phyloP scores from a whole-genome alignment of 345 rosid genomes.

The Eutrema yunnanense region DNA sequence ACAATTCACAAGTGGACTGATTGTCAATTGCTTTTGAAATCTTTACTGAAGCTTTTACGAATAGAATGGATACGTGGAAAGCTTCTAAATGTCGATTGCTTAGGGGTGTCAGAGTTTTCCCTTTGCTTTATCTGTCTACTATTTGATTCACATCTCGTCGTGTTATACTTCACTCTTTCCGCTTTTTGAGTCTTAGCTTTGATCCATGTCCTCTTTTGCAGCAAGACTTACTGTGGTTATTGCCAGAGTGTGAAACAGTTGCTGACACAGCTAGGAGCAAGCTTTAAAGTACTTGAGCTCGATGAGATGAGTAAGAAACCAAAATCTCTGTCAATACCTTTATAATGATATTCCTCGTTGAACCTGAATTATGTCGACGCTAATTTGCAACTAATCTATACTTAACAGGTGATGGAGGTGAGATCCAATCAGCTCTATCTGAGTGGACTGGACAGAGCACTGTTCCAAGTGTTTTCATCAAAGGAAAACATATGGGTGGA shows the following conservation, averaged over 20 bases:
- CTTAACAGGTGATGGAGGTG: slow-evolving; percentile 23
- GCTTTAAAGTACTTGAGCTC: slow-evolving; percentile 24
- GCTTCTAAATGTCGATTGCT: not conserved
- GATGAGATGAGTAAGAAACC: slow-evolving; percentile 25
- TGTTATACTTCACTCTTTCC: not conserved
- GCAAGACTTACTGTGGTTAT: slow-evolving; percentile 65
- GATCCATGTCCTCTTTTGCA: slow-evolving; percentile 22
- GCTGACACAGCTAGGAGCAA: slow-evolving; percentile 24
- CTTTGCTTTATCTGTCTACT: not conserved
- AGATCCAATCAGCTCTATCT: slow-evolving; percentile 42
- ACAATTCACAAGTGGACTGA: too few species aligned
- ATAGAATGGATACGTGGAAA: not conserved
- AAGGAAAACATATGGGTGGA: slow-evolving; percentile 62
- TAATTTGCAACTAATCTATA: not conserved
- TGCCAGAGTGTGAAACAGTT: slow-evolving; percentile 34
- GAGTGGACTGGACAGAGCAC: slow-evolving; percentile 63
- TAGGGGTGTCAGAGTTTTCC: too few species aligned
- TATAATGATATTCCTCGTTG: too few species aligned
- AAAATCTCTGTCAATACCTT: not conserved
- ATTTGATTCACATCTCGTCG: not conserved
- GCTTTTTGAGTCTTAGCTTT: not conserved
- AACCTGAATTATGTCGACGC: not conserved
- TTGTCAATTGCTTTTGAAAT: too few species aligned
- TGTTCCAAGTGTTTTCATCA: slow-evolving; percentile 66
- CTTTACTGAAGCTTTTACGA: not conserved